Base-by-base conservation (phyloP, 2,329 filamentous ascomycete species). In the Fonsecaea nubica region DNA sequence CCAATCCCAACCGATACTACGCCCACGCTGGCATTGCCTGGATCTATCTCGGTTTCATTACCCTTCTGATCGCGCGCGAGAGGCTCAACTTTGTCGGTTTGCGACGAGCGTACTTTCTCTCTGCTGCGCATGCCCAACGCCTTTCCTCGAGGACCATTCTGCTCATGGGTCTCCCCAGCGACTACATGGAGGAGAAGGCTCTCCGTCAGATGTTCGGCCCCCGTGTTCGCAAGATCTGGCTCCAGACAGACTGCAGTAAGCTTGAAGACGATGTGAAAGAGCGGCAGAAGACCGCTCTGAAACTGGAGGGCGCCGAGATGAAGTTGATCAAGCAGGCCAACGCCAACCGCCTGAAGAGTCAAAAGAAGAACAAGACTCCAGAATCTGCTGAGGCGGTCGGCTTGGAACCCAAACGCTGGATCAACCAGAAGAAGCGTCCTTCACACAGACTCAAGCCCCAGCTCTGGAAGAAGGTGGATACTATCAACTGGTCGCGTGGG, bases 41-140 rank as follows among this genome's bases (percentile, higher is more conserved):
- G 83, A 75, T 93, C 25, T 97, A 91, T 79, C 96, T 90, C 78
- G 88, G 83, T 45, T 97, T 97, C 76, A 85, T 98, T 64, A 89
- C 97, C 75, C 94, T 92, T 77, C 89, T 92, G 72, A 87, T 98
- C 66, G 89, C 92, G 55, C 88, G 94, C 58, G 94, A 98, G 78
- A 90, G 89, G 74, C 90, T 98, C 72, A 96, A 90, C 83, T 96
- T 92, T 78, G 89, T 96, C 78, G 96, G 95, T 73, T 80, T 97
- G 30, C 90, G 93, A 65, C 93, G 97, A 80, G 93, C 93, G 0
- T 97, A 94, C 79, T 87, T 96, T 58, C 87, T 96, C 58, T 93
- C 92, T 2, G 92, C 93, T 12, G 84, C 91, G 48, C 95, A 95
- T 77, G 86, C 92, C 55, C 89, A 90, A 73, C 90, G 93, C 57